Evolutionary conservation across 2,329 filamentous ascomycete species (phyloP), one percentile per base, ranked within the genome.

Genomic region (Fusarium beomiforme): DNA sequence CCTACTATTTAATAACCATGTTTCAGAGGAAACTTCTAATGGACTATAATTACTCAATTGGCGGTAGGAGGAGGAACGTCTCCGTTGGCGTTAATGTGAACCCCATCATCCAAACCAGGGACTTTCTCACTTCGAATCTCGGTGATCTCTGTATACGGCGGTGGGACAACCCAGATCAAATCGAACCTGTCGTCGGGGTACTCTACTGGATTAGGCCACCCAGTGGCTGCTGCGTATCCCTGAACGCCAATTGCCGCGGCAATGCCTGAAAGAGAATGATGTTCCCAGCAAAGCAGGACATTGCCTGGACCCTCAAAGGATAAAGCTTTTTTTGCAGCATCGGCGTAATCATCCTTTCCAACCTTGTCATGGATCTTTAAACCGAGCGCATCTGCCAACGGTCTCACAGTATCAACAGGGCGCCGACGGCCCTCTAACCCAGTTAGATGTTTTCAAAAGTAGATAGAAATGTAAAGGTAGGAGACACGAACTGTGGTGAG

Each of bases 401-500:
- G 55, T 43, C 51, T 19, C 2, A 58, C 55, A 4, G 55, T 58
- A 7, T 58, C 46, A 2, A 8, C 37, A 13, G 55, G 55, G 9
- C 55, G 55, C 4, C 11, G 10, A 0, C 16, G 23, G 7, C 23
- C 24, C 4, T 33, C 55, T 58, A n/a, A 19, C 13, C 11, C 5
- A n/a, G 21, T 58, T 23, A 58, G 43, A 31, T 3, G 2, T 1
- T 13, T 13, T 17, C 0, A 19, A 11, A 10, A 10, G 0, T 2
- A 3, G 14, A 31, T 11, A 1, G 12, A 1, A 34, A 16, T 2
- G 23, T 2, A 19, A 24, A 11, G 19, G 5, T 2, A 1, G 8
- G 21, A 7, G 16, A 3, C 6, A 31, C 54, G 0, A 3, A 58
- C 55, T 16, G 1, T 9, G 4, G 6, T 58, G 12, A 10, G 55